phyloP scores from a whole-genome alignment of 2,329 filamentous ascomycete genomes.

The Aspergillus costaricaensis region DNA sequence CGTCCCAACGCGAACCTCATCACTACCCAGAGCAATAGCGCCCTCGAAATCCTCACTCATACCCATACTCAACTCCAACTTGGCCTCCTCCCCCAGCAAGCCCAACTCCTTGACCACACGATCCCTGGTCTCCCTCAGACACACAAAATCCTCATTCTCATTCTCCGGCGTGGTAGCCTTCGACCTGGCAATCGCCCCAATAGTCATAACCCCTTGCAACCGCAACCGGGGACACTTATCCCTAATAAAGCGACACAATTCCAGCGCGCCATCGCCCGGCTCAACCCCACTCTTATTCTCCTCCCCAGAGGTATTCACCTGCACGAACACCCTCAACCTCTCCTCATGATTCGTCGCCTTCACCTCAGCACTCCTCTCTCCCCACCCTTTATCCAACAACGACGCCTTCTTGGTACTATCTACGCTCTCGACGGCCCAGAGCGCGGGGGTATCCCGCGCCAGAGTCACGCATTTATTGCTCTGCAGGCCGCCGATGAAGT shows the following conservation, averaged over 20 bases:
- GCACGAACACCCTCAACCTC: constrained; percentile 74
- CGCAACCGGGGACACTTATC: constrained; percentile 71
- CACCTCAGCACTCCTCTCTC: constrained; percentile 48
- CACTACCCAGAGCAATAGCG: constrained; percentile 78
- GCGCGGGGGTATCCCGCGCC: constrained; percentile 77
- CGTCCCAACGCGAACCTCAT: constrained; percentile 88
- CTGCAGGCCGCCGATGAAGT: constrained; percentile 94
- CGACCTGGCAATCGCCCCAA: constrained; percentile 88
- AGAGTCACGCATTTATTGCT: constrained; percentile 90
- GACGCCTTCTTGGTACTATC: constrained; percentile 81
- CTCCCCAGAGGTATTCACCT: constrained; percentile 94
- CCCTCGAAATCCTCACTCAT: constrained; percentile 98
- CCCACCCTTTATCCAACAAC: constrained; percentile 74
- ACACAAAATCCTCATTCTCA: constrained; percentile 89
- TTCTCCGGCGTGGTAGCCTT: constrained; percentile 69
- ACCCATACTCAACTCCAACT: constrained; percentile 91
- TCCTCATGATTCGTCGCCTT: constrained; percentile 40
- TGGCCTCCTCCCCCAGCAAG: constrained; percentile 47
- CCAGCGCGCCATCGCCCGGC: constrained; percentile 60
- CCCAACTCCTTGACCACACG: constrained; percentile 65
- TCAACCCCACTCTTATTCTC: constrained; percentile 78
- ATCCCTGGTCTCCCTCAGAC: constrained; percentile 69
- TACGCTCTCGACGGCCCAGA: constrained; percentile 89
- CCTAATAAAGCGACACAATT: constrained; percentile 69
- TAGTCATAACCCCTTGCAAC: constrained; percentile 90